Conservation (phyloP, 1,284 basidiomycete species). For the Malassezia psittaci region DNA sequence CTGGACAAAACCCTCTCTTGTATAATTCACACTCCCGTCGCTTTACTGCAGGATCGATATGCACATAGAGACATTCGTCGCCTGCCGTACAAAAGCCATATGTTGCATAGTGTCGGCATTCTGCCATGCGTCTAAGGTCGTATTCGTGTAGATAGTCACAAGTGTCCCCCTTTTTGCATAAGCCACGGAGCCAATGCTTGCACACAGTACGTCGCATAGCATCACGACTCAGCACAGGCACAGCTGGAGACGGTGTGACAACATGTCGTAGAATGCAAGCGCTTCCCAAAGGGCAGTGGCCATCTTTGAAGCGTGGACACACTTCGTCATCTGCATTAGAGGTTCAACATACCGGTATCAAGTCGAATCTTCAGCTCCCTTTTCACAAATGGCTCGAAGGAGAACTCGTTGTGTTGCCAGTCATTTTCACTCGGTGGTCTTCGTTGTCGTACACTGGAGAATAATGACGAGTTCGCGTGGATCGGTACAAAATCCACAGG, state of each 20-base stretch:
- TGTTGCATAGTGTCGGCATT: conserved; percentile 97
- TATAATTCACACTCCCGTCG: conserved; percentile 79
- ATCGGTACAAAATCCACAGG: conserved; percentile 15
- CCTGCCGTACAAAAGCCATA: conserved; percentile 96
- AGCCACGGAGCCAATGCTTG: conserved; percentile 95
- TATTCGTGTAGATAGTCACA: conserved; percentile 99
- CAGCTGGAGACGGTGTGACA: conserved; percentile 20
- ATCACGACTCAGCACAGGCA: conserved; percentile 24
- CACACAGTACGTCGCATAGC: conserved; percentile 63
- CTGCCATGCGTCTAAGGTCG: conserved; percentile 95
- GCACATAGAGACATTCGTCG: conserved; percentile 94
- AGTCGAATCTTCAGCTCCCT: conserved; percentile 73
- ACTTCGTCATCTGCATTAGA: conserved; percentile 55
- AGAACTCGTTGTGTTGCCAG: conserved; percentile 65
- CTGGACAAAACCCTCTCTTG: conserved; percentile 76
- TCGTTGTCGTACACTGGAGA: conserved; percentile 15
- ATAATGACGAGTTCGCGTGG: conserved; percentile 12
- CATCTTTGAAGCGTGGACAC: conserved; percentile 26
- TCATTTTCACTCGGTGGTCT: conserved; percentile 12
- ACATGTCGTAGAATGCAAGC: conserved; percentile 30
- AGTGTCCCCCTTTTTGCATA: conserved; percentile 95
- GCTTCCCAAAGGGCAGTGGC: conserved; percentile 24
- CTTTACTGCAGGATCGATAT: conserved; percentile 83
- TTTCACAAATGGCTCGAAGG: conserved; percentile 74
- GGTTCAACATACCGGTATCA: conserved; percentile 53